phyloP scores from a whole-genome alignment of 768 basidiomycete species.

The Russula vinacea region DNA sequence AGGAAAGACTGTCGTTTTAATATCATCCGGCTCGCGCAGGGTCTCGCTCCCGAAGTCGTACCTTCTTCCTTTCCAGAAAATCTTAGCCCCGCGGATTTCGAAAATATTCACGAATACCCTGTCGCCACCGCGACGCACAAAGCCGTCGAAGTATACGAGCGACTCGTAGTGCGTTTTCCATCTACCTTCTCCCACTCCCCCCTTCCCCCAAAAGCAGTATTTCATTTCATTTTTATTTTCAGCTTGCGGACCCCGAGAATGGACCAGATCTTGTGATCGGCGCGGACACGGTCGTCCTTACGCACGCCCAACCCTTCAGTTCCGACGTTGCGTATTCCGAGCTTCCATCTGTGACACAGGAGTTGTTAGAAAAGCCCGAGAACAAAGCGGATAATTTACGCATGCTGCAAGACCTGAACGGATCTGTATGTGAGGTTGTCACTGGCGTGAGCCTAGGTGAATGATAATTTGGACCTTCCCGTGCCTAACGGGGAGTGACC shows the following conservation, averaged over 20 bases:
- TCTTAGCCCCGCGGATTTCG: conserved; percentile 62
- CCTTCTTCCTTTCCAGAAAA: conserved; percentile 82
- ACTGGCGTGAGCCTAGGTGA: conserved; percentile 83
- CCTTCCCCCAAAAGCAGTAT: neutral
- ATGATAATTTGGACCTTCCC: conserved; percentile 28
- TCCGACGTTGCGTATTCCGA: conserved; percentile 55
- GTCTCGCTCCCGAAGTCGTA: conserved; percentile 64
- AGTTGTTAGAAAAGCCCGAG: conserved; percentile 85
- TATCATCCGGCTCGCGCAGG: conserved; percentile 38
- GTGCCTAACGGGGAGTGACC: neutral
- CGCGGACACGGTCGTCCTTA: conserved; percentile 95
- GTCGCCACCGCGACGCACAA: conserved; percentile 74
- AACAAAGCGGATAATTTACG: conserved; percentile 78
- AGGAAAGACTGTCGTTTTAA: neutral
- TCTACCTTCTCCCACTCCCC: neutral
- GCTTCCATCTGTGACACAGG: conserved; percentile 52
- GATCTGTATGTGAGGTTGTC: conserved; percentile 84
- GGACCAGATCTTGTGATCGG: conserved; percentile 78
- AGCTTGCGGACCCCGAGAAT: conserved; percentile 59
- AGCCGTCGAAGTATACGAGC: conserved; percentile 83
- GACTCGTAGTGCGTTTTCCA: conserved; percentile 56
- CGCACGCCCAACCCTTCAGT: conserved; percentile 61
- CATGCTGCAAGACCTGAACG: conserved; percentile 87
- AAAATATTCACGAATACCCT: conserved; percentile 69
- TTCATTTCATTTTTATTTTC: conserved; percentile 3